Percentiles rank a stretch among this genome's conserved stretches.
Conservation (phyloP, 2,329 filamentous ascomycete species). For the Aureobasidium sp. region DNA sequence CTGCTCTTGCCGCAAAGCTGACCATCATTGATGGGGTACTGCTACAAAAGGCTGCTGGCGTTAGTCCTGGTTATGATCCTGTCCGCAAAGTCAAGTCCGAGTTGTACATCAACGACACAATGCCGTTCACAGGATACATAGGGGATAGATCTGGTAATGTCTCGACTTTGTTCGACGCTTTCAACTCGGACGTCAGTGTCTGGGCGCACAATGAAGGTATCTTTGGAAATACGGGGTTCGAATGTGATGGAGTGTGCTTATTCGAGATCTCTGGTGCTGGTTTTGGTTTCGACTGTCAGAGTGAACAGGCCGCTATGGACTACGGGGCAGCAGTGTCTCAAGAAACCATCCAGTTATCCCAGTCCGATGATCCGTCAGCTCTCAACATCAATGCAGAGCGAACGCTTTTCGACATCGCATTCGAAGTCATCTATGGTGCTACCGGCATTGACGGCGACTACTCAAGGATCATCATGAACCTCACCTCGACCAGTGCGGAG, state of each 20-base stretch:
- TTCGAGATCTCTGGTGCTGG: constrained; percentile 19
- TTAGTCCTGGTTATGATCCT: constrained; percentile 9
- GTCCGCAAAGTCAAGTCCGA: constrained; percentile 7
- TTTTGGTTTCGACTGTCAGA: constrained; percentile 22
- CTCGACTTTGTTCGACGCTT: background rate
- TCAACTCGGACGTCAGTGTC: constrained; percentile 15
- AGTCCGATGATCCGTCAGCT: background rate
- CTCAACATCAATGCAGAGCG: background rate
- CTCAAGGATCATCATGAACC: constrained; percentile 14
- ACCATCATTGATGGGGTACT: constrained; percentile 24
- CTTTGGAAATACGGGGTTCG: background rate
- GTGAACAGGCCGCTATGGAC: constrained; percentile 15
- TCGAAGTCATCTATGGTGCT: constrained; percentile 6
- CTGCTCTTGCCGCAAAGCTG: constrained; percentile 23
- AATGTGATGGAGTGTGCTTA: constrained; percentile 20
- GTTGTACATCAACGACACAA: constrained; percentile 19
- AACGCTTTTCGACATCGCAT: constrained; percentile 17
- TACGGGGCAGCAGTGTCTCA: constrained; percentile 11
- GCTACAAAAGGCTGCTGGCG: constrained; percentile 21
- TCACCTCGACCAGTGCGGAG: constrained; percentile 9
- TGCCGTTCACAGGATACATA: constrained; percentile 15
- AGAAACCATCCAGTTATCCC: background rate
- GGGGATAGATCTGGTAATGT: background rate
- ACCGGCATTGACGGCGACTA: constrained; percentile 6
- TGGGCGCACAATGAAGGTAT: constrained; percentile 19